A percentile compares a stretch with the other conserved stretches of the same genome.
Evolutionary conservation across 1,284 basidiomycete genomes (phyloP).

Genomic region (Sparassis latifolia): DNA sequence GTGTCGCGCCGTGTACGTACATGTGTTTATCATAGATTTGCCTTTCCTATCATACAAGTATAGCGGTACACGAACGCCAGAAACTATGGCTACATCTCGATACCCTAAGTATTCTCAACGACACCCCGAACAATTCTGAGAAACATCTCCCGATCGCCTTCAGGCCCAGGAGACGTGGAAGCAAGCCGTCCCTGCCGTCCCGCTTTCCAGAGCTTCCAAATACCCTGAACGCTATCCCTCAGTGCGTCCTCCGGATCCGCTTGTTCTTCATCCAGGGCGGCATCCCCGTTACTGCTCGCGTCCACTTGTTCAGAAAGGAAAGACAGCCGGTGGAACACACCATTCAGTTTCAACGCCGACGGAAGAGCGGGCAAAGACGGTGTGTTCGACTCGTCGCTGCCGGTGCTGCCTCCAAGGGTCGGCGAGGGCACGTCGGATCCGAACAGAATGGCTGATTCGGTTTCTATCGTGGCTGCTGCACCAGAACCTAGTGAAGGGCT

Average conservation of each 20-base stretch:
- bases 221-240: conserved; percentile 37
- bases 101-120: conserved; percentile 7
- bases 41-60: no score
- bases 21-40: no score
- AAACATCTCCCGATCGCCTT: conserved; percentile 18
- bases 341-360: not conserved
- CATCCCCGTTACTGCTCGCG: not conserved
- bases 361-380: conserved; percentile 3
- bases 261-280: not conserved
- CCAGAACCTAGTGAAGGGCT: conserved; percentile 16
- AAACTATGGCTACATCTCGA: no score
- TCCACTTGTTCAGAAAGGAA: no score
- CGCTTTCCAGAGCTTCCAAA: conserved; percentile 47
- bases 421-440: conserved; percentile 14
- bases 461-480: not conserved
- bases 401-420: conserved; percentile 17
- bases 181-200: conserved; percentile 13
- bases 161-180: conserved; percentile 2
- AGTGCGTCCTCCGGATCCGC: conserved; percentile 15
- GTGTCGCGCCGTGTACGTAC: no score
- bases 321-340: no score
- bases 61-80: no score
- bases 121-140: conserved; percentile 21
- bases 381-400: conserved; percentile 19
- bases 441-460: conserved; percentile 4